Base-by-base conservation (phyloP, 495 filamentous ascomycete species). In the Staphylotrichum tortipilum region DNA sequence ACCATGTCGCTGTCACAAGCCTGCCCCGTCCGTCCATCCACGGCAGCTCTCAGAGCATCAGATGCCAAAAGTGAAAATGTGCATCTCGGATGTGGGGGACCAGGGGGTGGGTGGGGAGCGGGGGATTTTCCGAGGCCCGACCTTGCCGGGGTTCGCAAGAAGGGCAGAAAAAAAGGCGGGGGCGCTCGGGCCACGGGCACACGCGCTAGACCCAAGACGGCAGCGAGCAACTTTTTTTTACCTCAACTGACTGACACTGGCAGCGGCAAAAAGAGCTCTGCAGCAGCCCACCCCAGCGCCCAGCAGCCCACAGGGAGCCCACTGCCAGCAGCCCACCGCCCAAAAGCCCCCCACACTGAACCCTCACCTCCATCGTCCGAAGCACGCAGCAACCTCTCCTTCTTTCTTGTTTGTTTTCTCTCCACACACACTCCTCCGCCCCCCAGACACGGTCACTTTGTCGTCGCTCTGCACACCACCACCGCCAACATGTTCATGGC, bases 401-500 rank as follows among this genome's bases (percentile, higher is more conserved):
- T 52, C 55, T 53, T 47, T 43, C 38, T 15, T 29, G 21, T 43
- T 34, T 28, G 47, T 24, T 52, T 47, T 55, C 44, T 47, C 47
- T 44, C 43, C 52, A 23, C 29, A 21, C 50, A 46, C 49, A 35
- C 17, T 29, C 42, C 15, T 39, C 21, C 3, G 18, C 41, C 7
- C 28, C 26, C 39, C 15, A 22, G 31, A 26, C 40, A 46, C 31
- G 21, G 14, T 17, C 34, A 19, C 33, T 33, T 43, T 18, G 48
- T 15, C 46, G 49, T 49, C 49, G 47, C 50, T 33, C 22, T 17
- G 22, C n/a, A n/a, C n/a, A n/a, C n/a, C n/a, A n/a, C n/a, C n/a
- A n/a, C n/a, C n/a, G n/a, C 54, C 69, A 85, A 55, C 38, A 95
- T 94, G 89, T 91, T 90, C 64, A 76, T 83, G 80, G 74, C 83